These are phyloP conservation scores for Penicillium palitans DNA, from an alignment of 2,329 filamentous ascomycete species.

Conservation along the genomic window DNA sequence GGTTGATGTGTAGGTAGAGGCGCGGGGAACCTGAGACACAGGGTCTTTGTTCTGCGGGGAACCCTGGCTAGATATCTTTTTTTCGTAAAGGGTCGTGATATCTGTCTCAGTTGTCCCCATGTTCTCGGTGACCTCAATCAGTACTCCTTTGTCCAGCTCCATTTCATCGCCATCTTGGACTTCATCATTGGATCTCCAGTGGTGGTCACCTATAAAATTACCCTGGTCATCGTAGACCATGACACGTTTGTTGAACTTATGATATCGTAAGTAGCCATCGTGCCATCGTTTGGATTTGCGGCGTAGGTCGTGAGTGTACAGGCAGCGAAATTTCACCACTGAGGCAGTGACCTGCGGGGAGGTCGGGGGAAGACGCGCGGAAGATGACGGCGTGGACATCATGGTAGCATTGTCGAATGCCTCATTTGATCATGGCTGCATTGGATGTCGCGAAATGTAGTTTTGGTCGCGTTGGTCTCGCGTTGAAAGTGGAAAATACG, in stretches of 20 bases:
- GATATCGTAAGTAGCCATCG: slow-evolving; percentile 83
- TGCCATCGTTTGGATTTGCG: slow-evolving; percentile 93
- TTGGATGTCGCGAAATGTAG: not conserved
- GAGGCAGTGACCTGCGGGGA: slow-evolving; percentile 66
- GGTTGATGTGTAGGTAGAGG: slow-evolving; percentile 20
- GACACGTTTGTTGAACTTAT: slow-evolving; percentile 85
- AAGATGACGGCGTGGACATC: slow-evolving; percentile 29
- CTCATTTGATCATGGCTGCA: not conserved
- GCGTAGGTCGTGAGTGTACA: slow-evolving; percentile 81
- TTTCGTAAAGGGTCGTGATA: slow-evolving; percentile 71
- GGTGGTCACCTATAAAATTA: slow-evolving; percentile 79
- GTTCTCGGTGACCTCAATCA: slow-evolving; percentile 78
- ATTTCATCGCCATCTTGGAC: slow-evolving; percentile 81
- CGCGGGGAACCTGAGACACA: slow-evolving; percentile 46
- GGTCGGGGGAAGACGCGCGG: slow-evolving; percentile 33
- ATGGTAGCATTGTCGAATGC: not conserved
- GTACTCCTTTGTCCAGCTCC: slow-evolving; percentile 70
- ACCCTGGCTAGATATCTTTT: slow-evolving; percentile 52
- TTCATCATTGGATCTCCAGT: slow-evolving; percentile 70
- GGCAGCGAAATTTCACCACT: slow-evolving; percentile 79
- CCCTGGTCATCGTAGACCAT: slow-evolving; percentile 86
- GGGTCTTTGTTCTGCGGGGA: slow-evolving; percentile 32
- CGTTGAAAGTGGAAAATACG: not conserved
- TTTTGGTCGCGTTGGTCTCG: not conserved
- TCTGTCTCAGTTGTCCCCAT: slow-evolving; percentile 75